Conservation (phyloP, 2,329 filamentous ascomycete species). For the Fusarium tuaranense region DNA sequence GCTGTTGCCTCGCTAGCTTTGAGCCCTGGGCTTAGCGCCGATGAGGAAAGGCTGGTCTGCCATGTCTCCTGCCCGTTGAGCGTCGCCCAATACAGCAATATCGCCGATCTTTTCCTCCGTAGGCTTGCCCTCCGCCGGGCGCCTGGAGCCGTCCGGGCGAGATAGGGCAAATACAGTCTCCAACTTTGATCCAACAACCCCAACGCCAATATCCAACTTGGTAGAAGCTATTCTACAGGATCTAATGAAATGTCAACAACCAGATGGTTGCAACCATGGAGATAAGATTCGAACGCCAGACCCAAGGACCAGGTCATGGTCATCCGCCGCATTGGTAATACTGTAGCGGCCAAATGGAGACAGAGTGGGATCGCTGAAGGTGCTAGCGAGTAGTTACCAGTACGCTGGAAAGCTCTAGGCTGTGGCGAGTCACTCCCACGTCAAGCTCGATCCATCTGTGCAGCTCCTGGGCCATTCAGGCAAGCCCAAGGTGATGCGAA, state of each 20-base stretch:
- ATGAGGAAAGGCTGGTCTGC: conserved; percentile 27
- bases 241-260: not conserved
- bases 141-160: not conserved
- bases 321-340: conserved; percentile 16
- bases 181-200: not conserved
- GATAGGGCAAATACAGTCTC: not conserved
- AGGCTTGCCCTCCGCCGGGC: not conserved
- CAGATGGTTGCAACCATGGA: conserved; percentile 5
- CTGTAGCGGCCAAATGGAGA: conserved; percentile 26
- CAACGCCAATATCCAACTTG: not conserved
- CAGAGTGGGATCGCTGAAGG: conserved; percentile 21
- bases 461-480: conserved; percentile 14
- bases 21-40: conserved; percentile 27
- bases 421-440: conserved; percentile 25
- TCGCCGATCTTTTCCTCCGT: conserved; percentile 20
- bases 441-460: conserved; percentile 16
- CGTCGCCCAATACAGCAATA: conserved; percentile 14
- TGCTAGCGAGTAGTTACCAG: conserved; percentile 41
- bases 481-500: conserved; percentile 14
- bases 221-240: not conserved
- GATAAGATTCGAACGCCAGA: conserved; percentile 2
- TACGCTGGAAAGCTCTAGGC: conserved; percentile 39
- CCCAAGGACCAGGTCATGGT: conserved; percentile 9
- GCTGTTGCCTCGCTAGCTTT: conserved; percentile 11
- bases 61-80: conserved; percentile 10